Percentiles rank a stretch among this genome's conserved stretches.
Evolutionary conservation across 164 flowering plant species (phyloP).

Genomic region (Warburgia ugandensis): DNA sequence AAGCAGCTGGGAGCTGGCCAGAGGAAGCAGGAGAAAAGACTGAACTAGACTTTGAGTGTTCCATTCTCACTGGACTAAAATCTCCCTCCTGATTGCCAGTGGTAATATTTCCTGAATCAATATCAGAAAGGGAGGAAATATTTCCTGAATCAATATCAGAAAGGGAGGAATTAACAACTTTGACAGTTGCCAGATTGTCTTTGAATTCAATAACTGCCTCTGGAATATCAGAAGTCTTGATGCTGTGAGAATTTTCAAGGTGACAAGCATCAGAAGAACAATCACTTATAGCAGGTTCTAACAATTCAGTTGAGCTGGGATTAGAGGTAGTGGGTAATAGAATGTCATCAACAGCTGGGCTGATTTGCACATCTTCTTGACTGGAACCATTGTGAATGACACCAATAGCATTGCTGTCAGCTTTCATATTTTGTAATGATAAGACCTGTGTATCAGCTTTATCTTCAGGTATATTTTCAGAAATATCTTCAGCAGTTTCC

Average conservation of each 20-base stretch:
- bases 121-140: no score
- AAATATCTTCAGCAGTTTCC: constrained; percentile 27
- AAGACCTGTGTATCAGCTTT: constrained; percentile 16
- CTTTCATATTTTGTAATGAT: constrained; percentile 15
- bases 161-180: constrained; percentile 13
- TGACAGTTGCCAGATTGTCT: constrained; percentile 16
- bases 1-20: constrained; percentile 19
- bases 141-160: no score
- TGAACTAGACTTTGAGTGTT: constrained; percentile 16
- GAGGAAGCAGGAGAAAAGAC: constrained; percentile 20
- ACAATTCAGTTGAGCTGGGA: constrained; percentile 16
- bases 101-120: constrained; percentile 15
- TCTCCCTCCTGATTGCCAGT: constrained; percentile 18
- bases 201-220: constrained; percentile 24
- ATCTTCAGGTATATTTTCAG: constrained; percentile 30
- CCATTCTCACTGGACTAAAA: constrained; percentile 16
- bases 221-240: constrained; percentile 12
- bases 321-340: constrained; percentile 21
- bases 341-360: constrained; percentile 25
- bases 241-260: constrained; percentile 21
- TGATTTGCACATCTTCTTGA: constrained; percentile 31
- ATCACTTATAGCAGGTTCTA: constrained; percentile 20
- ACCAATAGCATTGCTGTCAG: constrained; percentile 25
- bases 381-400: no score
- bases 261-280: no score